Base-by-base conservation (phyloP, 2,329 filamentous ascomycete species). In the Xylariaceae sp. region DNA sequence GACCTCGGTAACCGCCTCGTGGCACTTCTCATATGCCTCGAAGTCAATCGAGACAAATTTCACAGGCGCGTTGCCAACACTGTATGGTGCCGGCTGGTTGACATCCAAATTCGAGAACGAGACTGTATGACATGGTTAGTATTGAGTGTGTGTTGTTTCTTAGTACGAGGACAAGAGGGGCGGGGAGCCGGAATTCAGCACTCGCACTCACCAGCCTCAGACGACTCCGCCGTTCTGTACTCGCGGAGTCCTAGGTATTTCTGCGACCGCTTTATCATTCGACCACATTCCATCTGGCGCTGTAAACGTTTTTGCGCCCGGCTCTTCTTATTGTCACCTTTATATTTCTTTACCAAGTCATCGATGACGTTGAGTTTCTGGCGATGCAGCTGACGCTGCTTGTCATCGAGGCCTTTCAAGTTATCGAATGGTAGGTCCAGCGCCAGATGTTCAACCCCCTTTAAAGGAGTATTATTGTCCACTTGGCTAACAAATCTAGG, bases 21-120 rank as follows among this genome's bases (percentile, higher is more conserved):
- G 82, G 50, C 83, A 78, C 18, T 76, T 74, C 72, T 99, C 94
- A 59, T 87, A 90, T 1, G 88, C 86, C 73, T 99, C 94, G 37
- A 94, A 77, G 67, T 99, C 94, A 50, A 97, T 78, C 62, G 83
- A 85, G 60, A 96, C 78, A 66, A 97, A 88, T 6, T 30, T 30
- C 23, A 30, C 95, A 79, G 0, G 84, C 80, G n/a, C 80, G 76
- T 9, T 73, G 68, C 34, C 86, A 82, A 55, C 80, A 79, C 0
- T 60, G 60, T 78, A 80, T 0, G 78, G 78, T 2, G 74, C 73
- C 0, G 76, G 73, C 45, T 77, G 66, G n/a, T 73, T 55, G 4
- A 59, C 55, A 34, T 71, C 49, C 80, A 66, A 68, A 4, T 30
- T 30, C 23, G 23, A 30, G 5, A 30, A 30, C 23, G 23, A 5